Percentiles rank a stretch among this genome's conserved stretches.
These are phyloP conservation scores for Pseudoturritis turrita DNA, from an alignment of 345 rosid species.

Conservation along the genomic window DNA sequence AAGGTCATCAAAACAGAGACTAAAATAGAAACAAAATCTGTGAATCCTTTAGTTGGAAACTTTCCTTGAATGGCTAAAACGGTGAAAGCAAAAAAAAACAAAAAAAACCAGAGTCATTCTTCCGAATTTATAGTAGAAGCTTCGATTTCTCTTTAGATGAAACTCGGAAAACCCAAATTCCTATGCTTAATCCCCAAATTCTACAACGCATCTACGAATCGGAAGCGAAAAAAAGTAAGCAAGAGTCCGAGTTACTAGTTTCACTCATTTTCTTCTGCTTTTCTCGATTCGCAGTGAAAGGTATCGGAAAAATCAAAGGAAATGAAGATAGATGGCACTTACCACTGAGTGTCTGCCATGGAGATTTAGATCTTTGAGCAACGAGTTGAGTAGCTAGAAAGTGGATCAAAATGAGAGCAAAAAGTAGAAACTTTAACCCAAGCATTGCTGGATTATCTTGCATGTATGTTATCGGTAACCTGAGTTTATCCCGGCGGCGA, in stretches of 20 bases:
- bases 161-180: neutral
- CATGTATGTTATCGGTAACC: conserved; percentile 27
- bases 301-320: neutral
- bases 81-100: neutral
- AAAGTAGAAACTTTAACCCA: conserved; percentile 20
- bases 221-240: neutral
- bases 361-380: conserved; percentile 59
- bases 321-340: conserved; percentile 1
- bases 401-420: conserved; percentile 24
- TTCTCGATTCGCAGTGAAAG: neutral
- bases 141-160: neutral
- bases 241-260: neutral
- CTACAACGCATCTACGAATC: neutral
- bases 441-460: conserved; percentile 39
- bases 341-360: conserved; percentile 60
- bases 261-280: neutral
- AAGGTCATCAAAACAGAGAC: neutral
- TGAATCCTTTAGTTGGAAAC: neutral
- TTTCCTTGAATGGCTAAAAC: neutral
- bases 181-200: neutral
- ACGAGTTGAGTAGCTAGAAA: conserved; percentile 37
- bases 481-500: conserved; percentile 24
- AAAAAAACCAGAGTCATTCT: neutral
- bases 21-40: neutral
- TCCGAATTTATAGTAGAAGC: neutral